phyloP scores from a whole-genome alignment of 495 filamentous ascomycete genomes.

The Podospora didyma region DNA sequence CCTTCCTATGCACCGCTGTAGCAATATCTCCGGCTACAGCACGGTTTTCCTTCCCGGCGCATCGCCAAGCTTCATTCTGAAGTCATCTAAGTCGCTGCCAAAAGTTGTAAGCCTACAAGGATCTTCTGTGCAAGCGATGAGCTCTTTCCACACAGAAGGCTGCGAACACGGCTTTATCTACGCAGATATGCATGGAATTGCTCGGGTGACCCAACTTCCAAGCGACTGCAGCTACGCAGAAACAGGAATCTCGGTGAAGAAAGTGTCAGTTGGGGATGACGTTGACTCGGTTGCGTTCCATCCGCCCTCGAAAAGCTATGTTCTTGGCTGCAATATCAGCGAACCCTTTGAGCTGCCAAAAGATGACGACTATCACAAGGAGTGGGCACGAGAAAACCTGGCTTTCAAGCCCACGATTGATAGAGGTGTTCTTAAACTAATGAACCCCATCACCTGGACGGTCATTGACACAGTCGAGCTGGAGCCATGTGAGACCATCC shows the following conservation, averaged over 20 bases:
- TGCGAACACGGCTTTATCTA: slow-evolving; percentile 80
- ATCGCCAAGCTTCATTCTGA: slow-evolving; percentile 75
- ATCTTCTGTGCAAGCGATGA: slow-evolving; percentile 59
- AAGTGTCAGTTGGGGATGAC: slow-evolving; percentile 64
- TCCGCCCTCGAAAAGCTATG: slow-evolving; percentile 65
- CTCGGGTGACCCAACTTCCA: slow-evolving; percentile 66
- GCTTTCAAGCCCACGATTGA: slow-evolving; percentile 64
- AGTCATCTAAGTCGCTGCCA: slow-evolving; percentile 68
- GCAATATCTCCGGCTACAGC: slow-evolving; percentile 68
- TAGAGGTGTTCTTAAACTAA: slow-evolving; percentile 65
- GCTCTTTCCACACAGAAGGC: slow-evolving; percentile 65
- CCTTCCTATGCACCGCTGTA: slow-evolving; percentile 56
- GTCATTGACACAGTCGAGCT: slow-evolving; percentile 70
- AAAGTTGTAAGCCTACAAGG: slow-evolving; percentile 68
- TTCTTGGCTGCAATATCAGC: slow-evolving; percentile 62
- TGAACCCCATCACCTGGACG: slow-evolving; percentile 70
- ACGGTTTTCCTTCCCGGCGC: slow-evolving; percentile 76
- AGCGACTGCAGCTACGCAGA: slow-evolving; percentile 59
- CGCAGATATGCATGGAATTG: slow-evolving; percentile 60
- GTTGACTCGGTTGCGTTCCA: slow-evolving; percentile 75
- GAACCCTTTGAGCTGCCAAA: slow-evolving; percentile 77
- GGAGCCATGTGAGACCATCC: slow-evolving; percentile 68
- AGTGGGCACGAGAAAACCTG: slow-evolving; percentile 66
- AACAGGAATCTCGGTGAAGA: slow-evolving; percentile 64
- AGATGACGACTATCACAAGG: slow-evolving; percentile 75